A percentile compares a stretch with the other conserved stretches of the same genome.
Evolutionary conservation across 805 yeast genomes (phyloP).

Genomic region (Barnettozyma salicaria): DNA sequence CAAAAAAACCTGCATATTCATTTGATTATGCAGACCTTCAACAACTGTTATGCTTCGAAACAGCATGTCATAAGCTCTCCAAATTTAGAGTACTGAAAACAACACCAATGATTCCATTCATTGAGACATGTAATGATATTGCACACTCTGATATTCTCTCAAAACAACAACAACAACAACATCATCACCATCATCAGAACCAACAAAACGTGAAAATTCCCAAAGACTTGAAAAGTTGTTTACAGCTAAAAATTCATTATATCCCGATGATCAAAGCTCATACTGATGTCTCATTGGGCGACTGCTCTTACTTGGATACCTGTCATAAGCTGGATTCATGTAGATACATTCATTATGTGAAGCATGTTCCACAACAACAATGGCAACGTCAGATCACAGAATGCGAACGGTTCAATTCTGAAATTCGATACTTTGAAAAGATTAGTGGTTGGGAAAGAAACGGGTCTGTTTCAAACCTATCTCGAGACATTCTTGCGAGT

Average conservation of each 20-base stretch:
- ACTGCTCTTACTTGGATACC: slow-evolving; percentile 90
- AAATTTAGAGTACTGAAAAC: slow-evolving; percentile 35
- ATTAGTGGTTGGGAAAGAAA: slow-evolving; percentile 30
- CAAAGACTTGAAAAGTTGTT: slow-evolving; percentile 19
- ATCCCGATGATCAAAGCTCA: slow-evolving; percentile 49
- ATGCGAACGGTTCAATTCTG: slow-evolving; percentile 21
- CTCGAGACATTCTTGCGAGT: slow-evolving; percentile 41
- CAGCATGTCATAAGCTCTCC: slow-evolving; percentile 36
- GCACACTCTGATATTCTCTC: slow-evolving; percentile 15
- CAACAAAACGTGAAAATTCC: slow-evolving; percentile 23
- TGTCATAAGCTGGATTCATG: slow-evolving; percentile 83
- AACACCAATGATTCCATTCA: slow-evolving; percentile 38
- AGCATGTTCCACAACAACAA: slow-evolving; percentile 33
- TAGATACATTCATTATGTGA: slow-evolving; percentile 72
- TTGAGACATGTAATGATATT: slow-evolving; percentile 43
- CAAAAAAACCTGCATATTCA: slow-evolving; percentile 5
- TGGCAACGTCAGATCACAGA: slow-evolving; percentile 17
- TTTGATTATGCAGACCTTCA: slow-evolving; percentile 12
- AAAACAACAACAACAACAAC: slow-evolving; percentile 24
- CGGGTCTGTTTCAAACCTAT: slow-evolving; percentile 29
- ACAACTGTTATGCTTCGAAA: slow-evolving; percentile 26
- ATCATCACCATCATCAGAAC: neutral
- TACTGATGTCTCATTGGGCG: slow-evolving; percentile 73
- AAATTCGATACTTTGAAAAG: slow-evolving; percentile 20
- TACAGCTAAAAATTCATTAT: slow-evolving; percentile 38